These are phyloP conservation scores for Gentiana straminea DNA, from an alignment of 257 asterid species.

Conservation along the genomic window DNA sequence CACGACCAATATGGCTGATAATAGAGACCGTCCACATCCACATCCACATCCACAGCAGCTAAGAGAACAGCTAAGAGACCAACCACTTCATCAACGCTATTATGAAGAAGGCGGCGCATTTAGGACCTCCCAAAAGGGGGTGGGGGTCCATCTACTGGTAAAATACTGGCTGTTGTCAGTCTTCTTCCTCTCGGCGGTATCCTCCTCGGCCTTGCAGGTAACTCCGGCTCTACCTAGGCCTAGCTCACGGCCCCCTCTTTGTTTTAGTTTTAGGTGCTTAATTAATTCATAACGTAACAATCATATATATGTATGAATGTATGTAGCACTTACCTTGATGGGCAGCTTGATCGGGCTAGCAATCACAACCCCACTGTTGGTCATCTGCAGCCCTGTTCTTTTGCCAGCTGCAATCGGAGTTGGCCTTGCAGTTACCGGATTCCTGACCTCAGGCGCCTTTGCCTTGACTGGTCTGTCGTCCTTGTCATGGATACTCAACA, in stretches of 20 bases:
- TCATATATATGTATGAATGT: too few relatives aligned
- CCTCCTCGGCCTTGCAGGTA: slow-evolving; percentile 54
- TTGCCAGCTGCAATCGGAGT: slow-evolving; percentile 47
- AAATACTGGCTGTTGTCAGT: slow-evolving; percentile 18
- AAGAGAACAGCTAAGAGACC: too few relatives aligned
- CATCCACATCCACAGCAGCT: too few relatives aligned
- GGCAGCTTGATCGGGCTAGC: slow-evolving; percentile 57
- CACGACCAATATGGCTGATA: too few relatives aligned
- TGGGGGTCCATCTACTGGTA: not conserved
- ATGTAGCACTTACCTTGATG: slow-evolving; percentile 19
- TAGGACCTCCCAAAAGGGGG: too few relatives aligned
- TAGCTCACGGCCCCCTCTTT: too few relatives aligned
- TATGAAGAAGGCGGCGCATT: too few relatives aligned
- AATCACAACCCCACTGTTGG: slow-evolving; percentile 50
- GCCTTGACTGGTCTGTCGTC: slow-evolving; percentile 74
- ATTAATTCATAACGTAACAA: too few relatives aligned
- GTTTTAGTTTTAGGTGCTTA: too few relatives aligned
- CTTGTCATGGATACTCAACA: slow-evolving; percentile 58
- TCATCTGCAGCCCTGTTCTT: slow-evolving; percentile 64
- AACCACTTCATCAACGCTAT: too few relatives aligned
- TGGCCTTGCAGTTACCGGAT: slow-evolving; percentile 50
- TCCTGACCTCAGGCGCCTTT: slow-evolving; percentile 67
- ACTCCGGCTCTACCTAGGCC: too few relatives aligned
- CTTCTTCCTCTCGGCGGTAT: slow-evolving; percentile 56
- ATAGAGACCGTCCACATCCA: too few relatives aligned